Percentiles rank a stretch among this genome's conserved stretches.
Evolutionary conservation across 805 yeast species (phyloP).

Genomic region (Starmerella tilneyi): DNA sequence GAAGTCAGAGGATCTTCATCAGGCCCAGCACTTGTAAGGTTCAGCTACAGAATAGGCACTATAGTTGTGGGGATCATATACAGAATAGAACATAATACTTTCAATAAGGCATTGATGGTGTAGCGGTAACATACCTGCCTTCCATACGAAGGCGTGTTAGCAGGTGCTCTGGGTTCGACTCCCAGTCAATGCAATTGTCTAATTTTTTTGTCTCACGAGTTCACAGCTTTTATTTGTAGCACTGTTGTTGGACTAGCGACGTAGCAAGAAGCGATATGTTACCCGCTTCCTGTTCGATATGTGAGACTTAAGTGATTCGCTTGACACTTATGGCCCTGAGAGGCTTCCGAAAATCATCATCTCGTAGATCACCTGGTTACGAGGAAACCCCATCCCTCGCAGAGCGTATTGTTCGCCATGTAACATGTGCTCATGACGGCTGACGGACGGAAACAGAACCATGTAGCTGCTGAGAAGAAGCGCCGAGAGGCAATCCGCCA

Average conservation of each 20-base stretch:
- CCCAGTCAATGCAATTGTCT: constrained; percentile 56
- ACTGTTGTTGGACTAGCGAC: too few relatives aligned
- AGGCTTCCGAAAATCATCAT: too few relatives aligned
- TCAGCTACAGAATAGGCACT: too few relatives aligned
- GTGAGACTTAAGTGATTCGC: too few relatives aligned
- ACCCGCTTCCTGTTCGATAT: too few relatives aligned
- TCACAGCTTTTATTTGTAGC: too few relatives aligned
- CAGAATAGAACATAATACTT: not conserved
- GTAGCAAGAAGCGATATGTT: too few relatives aligned
- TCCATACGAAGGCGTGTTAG: constrained; percentile 43
- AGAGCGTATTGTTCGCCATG: not conserved
- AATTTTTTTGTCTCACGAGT: not conserved
- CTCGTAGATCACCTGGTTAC: too few relatives aligned
- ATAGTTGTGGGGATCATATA: not conserved
- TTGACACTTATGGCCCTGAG: too few relatives aligned
- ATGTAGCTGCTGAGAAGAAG: constrained; percentile 76
- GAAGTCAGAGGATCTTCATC: too few relatives aligned
- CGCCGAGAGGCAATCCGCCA: constrained; percentile 75
- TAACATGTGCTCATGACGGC: constrained; percentile 3
- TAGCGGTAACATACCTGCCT: constrained; percentile 89
- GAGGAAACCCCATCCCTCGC: not conserved
- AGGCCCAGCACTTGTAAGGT: too few relatives aligned
- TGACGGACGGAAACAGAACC: constrained; percentile 36
- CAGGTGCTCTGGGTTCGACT: constrained; percentile 91
- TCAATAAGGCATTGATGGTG: constrained; percentile 64